A percentile compares a stretch with the other conserved stretches of the same genome.
These are phyloP conservation scores for Blastocystis sp. DNA, from an alignment of 352 stramenopile genomes.

Conservation along the genomic window DNA sequence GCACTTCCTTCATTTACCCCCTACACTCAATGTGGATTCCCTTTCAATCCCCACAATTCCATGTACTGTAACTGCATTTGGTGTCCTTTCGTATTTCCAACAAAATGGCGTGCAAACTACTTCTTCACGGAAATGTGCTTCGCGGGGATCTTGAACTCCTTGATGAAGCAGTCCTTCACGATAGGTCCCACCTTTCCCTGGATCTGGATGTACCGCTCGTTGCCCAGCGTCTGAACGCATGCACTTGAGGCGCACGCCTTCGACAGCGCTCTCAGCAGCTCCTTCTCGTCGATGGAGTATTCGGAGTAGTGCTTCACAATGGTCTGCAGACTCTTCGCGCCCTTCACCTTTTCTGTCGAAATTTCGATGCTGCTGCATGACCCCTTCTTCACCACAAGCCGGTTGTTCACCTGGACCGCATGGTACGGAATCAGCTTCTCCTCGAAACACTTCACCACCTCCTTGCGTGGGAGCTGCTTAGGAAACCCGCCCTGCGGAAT, in stretches of 20 bases:
- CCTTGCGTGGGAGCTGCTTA: neutral
- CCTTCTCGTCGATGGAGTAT: slow-evolving; percentile 27
- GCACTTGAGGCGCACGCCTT: slow-evolving; percentile 42
- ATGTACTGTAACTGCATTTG: no score
- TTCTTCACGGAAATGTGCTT: slow-evolving; percentile 54
- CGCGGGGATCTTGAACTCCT: slow-evolving; percentile 54
- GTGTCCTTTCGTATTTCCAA: no score
- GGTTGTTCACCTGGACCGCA: slow-evolving; percentile 19
- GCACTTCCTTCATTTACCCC: neutral
- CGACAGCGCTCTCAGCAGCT: slow-evolving; percentile 15
- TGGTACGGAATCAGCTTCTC: slow-evolving; percentile 60
- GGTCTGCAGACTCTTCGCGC: neutral
- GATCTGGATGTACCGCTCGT: slow-evolving; percentile 37
- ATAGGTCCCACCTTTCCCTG: slow-evolving; percentile 36
- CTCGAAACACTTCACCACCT: slow-evolving; percentile 14
- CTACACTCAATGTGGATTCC: neutral
- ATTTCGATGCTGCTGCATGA: slow-evolving; percentile 28
- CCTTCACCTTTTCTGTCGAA: slow-evolving; percentile 54
- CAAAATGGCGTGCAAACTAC: neutral
- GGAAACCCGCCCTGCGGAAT: slow-evolving; percentile 29
- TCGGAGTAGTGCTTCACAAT: slow-evolving; percentile 33
- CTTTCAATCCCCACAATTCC: no score
- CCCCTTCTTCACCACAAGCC: slow-evolving; percentile 48
- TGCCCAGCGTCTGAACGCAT: neutral
- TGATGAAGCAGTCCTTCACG: slow-evolving; percentile 52